Percentiles rank a stretch among this genome's conserved stretches.
These are phyloP conservation scores for Funneliformis mosseae DNA, from an alignment of 192 early-diverging fungal genomes.

Conservation along the genomic window DNA sequence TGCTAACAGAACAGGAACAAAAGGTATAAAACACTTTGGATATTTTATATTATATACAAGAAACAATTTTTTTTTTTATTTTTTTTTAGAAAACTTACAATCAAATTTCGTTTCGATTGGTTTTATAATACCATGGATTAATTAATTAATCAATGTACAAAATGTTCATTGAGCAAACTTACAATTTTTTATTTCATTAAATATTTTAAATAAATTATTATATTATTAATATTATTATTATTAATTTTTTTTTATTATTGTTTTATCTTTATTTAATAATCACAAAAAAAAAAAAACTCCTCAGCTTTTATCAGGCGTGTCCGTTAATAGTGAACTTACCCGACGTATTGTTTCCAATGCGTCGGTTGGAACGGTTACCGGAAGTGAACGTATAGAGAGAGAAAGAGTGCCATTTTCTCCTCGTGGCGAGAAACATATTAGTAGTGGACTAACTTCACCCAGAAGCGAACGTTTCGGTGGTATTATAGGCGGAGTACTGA, in stretches of 20 bases:
- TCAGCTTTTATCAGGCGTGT: constrained; percentile 32
- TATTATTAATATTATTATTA: not conserved
- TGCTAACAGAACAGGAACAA: constrained; percentile 63
- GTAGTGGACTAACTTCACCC: constrained; percentile 28
- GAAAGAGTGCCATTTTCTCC: constrained; percentile 26
- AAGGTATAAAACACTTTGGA: constrained; percentile 46
- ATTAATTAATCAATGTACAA: not conserved
- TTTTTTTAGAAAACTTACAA: not conserved
- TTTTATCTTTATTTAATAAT: not conserved
- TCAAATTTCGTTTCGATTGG: not conserved
- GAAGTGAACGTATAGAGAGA: constrained; percentile 24
- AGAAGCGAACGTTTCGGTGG: constrained; percentile 30
- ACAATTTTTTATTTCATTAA: not conserved
- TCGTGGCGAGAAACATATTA: constrained; percentile 10
- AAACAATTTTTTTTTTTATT: not conserved
- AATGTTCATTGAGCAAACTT: too few relatives aligned
- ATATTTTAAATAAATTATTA: not conserved
- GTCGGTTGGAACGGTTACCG: not conserved
- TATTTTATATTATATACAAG: not conserved
- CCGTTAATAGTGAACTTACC: constrained; percentile 54
- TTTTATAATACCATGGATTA: too few relatives aligned
- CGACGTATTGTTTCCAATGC: constrained; percentile 47
- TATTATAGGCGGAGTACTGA: constrained; percentile 31
- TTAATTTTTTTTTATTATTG: not conserved
- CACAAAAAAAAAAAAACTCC: not conserved